Percentiles rank a stretch among this genome's conserved stretches.
These are phyloP conservation scores for Tetrahymena borealis DNA, from an alignment of 73 alveolate species.

Conservation along the genomic window DNA sequence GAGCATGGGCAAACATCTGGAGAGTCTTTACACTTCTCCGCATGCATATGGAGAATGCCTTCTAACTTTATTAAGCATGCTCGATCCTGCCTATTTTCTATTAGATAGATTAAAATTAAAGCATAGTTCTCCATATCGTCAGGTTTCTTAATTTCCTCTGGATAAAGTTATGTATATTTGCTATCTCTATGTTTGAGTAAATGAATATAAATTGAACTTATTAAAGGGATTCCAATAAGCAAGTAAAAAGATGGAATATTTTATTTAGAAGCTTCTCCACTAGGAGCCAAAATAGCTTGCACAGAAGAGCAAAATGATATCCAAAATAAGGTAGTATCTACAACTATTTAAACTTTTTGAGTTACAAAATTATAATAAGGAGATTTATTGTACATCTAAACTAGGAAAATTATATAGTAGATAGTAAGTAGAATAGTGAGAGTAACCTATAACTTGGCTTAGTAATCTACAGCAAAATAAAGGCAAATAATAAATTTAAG, in stretches of 20 bases:
- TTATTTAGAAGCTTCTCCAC: not conserved
- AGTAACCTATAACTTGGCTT: not conserved
- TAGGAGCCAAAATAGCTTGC: not conserved
- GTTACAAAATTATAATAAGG: not conserved
- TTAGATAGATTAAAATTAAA: not conserved
- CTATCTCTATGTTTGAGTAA: not conserved
- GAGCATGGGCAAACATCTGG: not conserved
- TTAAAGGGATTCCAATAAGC: not conserved
- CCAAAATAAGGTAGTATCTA: not conserved
- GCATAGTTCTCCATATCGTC: not conserved
- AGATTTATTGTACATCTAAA: not conserved
- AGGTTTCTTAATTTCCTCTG: not conserved
- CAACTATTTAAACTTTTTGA: not conserved
- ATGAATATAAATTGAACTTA: not conserved
- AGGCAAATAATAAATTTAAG: not conserved
- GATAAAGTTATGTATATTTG: not conserved
- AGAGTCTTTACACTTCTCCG: not conserved
- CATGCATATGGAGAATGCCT: not conserved
- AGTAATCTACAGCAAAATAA: not conserved
- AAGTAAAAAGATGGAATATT: not conserved
- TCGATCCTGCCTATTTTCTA: not conserved
- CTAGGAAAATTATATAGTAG: not conserved
- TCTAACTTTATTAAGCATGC: not conserved
- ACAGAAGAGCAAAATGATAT: not conserved
- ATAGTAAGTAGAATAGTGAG: not conserved